phyloP scores from a whole-genome alignment of 371 early-diverging fungal genomes.

The Haplosporangium sp. region DNA sequence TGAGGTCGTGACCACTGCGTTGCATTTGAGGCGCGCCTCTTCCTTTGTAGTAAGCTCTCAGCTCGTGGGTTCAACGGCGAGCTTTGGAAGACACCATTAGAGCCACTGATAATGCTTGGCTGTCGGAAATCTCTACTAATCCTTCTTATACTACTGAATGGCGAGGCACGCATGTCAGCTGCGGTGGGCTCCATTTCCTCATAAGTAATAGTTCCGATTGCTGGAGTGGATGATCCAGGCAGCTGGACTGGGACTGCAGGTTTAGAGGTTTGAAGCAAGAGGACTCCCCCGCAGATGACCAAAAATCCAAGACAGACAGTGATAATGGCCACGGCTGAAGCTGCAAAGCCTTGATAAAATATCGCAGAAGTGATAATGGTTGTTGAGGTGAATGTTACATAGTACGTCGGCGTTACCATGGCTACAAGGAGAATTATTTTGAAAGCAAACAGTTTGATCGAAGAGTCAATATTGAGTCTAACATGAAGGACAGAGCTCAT shows the following conservation, averaged over 20 bases:
- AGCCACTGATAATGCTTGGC: conserved; percentile 24
- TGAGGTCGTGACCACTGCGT: conserved; percentile 34
- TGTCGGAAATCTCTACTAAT: conserved; percentile 47
- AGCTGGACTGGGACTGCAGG: conserved; percentile 37
- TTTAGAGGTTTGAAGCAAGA: conserved; percentile 58
- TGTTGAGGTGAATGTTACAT: conserved; percentile 93
- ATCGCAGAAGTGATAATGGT: conserved; percentile 93
- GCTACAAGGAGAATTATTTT: conserved; percentile 56
- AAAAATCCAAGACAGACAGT: conserved; percentile 93
- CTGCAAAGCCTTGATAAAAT: conserved; percentile 88
- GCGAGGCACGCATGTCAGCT: conserved; percentile 52
- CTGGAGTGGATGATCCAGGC: conserved; percentile 28
- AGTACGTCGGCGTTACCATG: conserved; percentile 93
- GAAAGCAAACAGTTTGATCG: neutral
- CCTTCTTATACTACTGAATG: conserved; percentile 48
- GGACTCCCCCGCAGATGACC: conserved; percentile 75
- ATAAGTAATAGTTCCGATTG: conserved; percentile 29
- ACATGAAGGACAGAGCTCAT: neutral
- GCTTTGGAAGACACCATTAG: conserved; percentile 29
- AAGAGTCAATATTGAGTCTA: neutral
- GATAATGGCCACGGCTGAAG: conserved; percentile 78
- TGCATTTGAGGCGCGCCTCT: conserved; percentile 47
- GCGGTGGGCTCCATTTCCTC: conserved; percentile 50
- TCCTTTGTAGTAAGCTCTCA: conserved; percentile 41
- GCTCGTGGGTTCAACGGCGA: conserved; percentile 49